Conservation (phyloP, 371 early-diverging fungal genomes). For the Actinomucor elegans region DNA sequence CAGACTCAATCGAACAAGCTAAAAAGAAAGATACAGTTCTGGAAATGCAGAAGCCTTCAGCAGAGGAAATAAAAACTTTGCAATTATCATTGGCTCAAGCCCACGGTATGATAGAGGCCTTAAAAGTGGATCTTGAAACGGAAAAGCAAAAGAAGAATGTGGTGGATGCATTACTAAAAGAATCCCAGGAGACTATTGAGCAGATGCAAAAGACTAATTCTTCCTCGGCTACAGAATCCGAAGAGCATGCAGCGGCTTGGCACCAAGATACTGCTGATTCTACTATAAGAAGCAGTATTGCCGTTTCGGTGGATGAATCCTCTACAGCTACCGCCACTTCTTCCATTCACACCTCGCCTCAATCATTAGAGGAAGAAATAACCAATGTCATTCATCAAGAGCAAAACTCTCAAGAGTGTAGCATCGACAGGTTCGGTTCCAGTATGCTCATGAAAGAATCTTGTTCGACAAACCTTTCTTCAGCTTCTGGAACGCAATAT, state of each 20-base stretch:
- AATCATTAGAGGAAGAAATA: constrained; percentile 5
- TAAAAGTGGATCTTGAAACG: constrained; percentile 26
- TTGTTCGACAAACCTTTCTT: background rate
- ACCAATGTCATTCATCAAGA: background rate
- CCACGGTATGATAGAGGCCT: constrained; percentile 9
- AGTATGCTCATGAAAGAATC: background rate
- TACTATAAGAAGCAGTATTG: background rate
- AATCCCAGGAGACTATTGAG: constrained; percentile 54
- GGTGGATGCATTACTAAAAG: constrained; percentile 41
- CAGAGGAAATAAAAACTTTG: constrained; percentile 10
- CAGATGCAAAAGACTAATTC: constrained; percentile 13
- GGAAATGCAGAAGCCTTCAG: constrained; percentile 1
- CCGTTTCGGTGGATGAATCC: background rate
- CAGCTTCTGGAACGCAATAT: no score
- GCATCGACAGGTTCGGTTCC: background rate
- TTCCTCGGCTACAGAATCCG: background rate
- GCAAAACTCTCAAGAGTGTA: no score
- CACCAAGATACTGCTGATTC: constrained; percentile 1
- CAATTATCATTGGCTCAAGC: constrained; percentile 19
- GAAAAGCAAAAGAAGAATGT: constrained; percentile 42
- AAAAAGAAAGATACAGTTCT: background rate
- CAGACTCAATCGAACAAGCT: background rate
- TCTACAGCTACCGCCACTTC: background rate
- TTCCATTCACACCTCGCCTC: no score
- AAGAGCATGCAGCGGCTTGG: background rate